Percentiles rank a stretch among this genome's conserved stretches.
Conservation (phyloP, 306 rosid genomes). For the Prunus mira region DNA sequence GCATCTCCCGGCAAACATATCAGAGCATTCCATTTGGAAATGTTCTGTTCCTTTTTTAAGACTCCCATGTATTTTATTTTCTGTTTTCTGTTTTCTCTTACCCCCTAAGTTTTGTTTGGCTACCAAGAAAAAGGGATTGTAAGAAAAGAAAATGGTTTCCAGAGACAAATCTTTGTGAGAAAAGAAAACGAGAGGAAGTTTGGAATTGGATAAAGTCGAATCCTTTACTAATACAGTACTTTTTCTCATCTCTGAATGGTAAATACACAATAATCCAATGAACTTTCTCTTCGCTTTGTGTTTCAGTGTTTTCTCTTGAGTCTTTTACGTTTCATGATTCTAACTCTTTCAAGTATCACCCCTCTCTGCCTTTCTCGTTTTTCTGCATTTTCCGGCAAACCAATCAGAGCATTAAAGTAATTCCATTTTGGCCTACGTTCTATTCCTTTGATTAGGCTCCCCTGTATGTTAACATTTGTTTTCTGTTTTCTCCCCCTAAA, state of each 20-base stretch:
- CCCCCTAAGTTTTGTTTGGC: neutral
- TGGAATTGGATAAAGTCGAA: neutral
- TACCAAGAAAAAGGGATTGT: neutral
- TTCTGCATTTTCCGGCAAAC: neutral
- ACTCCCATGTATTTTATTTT: neutral
- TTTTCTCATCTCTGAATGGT: neutral
- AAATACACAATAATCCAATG: neutral
- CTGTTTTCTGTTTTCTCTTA: too few species aligned
- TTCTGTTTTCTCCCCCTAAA: neutral
- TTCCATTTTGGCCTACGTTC: too few species aligned
- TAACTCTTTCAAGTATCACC: neutral
- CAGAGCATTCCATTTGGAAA: neutral
- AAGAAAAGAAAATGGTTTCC: neutral
- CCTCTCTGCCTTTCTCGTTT: neutral
- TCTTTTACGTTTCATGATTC: neutral
- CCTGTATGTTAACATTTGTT: neutral
- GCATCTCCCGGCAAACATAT: neutral
- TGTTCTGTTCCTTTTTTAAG: neutral
- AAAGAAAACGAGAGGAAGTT: neutral
- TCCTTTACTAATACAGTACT: neutral
- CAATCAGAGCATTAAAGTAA: neutral
- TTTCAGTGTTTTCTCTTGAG: neutral
- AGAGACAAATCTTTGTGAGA: neutral
- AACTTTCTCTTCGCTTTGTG: neutral
- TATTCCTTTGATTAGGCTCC: neutral